Evolutionary conservation across 441 rosid genomes (phyloP).

Genomic region (Pelargonium citronellum): DNA sequence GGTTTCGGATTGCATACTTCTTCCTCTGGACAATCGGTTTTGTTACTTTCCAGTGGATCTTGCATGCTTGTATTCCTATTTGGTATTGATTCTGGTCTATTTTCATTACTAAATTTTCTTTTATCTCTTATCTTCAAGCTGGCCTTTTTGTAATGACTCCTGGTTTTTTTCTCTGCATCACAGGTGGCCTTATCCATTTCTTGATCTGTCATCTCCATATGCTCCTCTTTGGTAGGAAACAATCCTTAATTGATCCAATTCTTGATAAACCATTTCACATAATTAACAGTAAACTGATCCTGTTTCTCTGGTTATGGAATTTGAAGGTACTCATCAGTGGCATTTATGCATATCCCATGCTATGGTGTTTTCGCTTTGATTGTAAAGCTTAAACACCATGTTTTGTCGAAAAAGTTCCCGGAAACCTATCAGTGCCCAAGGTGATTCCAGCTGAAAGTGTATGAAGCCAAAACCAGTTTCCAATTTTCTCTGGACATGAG

Average conservation of each 20-base stretch:
- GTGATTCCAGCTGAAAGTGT: slow-evolving; percentile 21
- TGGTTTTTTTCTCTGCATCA: background rate
- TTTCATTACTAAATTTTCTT: background rate
- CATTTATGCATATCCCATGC: slow-evolving; percentile 87
- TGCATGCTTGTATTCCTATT: slow-evolving; percentile 53
- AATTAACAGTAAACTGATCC: background rate
- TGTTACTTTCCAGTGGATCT: slow-evolving; percentile 77
- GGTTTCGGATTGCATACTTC: slow-evolving; percentile 88
- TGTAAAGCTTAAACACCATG: slow-evolving; percentile 64
- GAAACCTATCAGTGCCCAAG: slow-evolving; percentile 57
- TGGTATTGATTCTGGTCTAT: slow-evolving; percentile 42
- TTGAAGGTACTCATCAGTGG: slow-evolving; percentile 76
- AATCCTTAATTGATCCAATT: background rate
- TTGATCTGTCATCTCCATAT: slow-evolving; percentile 74
- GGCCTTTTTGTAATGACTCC: background rate
- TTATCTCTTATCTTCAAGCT: background rate
- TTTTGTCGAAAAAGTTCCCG: slow-evolving; percentile 63
- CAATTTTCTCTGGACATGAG: slow-evolving; percentile 5
- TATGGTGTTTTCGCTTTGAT: slow-evolving; percentile 56
- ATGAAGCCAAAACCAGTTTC: slow-evolving; percentile 1
- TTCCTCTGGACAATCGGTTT: slow-evolving; percentile 72
- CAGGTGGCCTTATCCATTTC: slow-evolving; percentile 99
- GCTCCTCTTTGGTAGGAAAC: slow-evolving; percentile 82
- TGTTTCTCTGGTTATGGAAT: slow-evolving; percentile 14
- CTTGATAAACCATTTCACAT: background rate